These are phyloP conservation scores for Platanthera guangdongensis DNA, from an alignment of 106 monocot species.

Conservation along the genomic window DNA sequence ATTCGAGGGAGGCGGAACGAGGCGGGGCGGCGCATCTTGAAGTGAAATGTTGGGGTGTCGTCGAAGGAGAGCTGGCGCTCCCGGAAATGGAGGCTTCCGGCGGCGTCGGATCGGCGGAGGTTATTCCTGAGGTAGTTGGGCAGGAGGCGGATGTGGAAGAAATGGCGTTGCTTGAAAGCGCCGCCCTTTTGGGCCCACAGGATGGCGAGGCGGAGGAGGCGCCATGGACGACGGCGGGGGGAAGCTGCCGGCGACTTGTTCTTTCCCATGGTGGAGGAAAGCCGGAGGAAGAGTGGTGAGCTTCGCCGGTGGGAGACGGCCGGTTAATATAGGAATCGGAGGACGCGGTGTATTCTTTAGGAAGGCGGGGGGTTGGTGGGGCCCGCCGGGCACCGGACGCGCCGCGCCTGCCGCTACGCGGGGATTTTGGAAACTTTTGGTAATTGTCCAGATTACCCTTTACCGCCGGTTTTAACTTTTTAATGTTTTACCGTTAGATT, in stretches of 20 bases:
- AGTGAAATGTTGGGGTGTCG: slow-evolving; percentile 44
- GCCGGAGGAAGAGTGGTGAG: neutral
- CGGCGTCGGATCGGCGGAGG: neutral
- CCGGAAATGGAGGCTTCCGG: neutral
- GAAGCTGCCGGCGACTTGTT: neutral
- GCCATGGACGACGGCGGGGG: slow-evolving; percentile 21
- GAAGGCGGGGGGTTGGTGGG: neutral
- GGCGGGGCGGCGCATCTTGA: slow-evolving; percentile 25
- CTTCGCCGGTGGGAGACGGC: neutral
- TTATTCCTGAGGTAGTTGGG: slow-evolving; percentile 6
- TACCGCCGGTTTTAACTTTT: no score
- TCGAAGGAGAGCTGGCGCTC: slow-evolving; percentile 63
- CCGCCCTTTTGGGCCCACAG: slow-evolving; percentile 34
- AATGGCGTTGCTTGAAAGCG: slow-evolving; percentile 14
- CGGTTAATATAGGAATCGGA: neutral
- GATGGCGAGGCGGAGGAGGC: slow-evolving; percentile 27
- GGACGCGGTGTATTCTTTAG: neutral
- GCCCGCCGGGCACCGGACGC: neutral
- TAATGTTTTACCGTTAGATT: no score
- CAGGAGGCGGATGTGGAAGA: slow-evolving; percentile 18
- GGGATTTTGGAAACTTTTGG: neutral
- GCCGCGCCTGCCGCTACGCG: neutral
- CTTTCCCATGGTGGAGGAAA: neutral
- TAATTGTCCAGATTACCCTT: neutral
- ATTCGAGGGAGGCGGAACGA: slow-evolving; percentile 25